Evolutionary conservation across 108 stramenopile genomes (phyloP), one percentile per base, ranked within the genome.

Genomic region (Asterionellopsis glacialis): DNA sequence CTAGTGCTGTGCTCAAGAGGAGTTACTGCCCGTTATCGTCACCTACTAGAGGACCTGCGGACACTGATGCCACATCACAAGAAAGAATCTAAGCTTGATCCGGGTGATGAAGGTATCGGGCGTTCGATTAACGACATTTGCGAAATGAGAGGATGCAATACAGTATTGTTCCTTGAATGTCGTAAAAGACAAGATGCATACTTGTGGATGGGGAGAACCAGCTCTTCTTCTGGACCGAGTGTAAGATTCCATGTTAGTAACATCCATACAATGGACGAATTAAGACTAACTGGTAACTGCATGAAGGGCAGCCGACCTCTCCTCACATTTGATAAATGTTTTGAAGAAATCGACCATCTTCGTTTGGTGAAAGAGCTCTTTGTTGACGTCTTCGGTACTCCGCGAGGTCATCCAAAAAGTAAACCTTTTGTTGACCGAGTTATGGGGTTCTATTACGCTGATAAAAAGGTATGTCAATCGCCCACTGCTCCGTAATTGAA

Each of bases 251-350:
- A 95, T 61, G 78, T 99, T 1, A 75, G 90, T 18, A 99, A 99
- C 76, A 84, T 98, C 50, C 99, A 99, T 73, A 99, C 99, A 44
- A 98, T 99, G 98, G 99, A 99, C 76, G 99, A 99, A 75, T 82
- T 99, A 23, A 81, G 86, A 59, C 70, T 99, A 25, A 97, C 97
- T 19, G 99, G 99, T 11, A 99, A 99, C 69, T 96, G 95, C 70
- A 86, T 95, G 84, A 84, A 77, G 64, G 94, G 98, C 10, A 94
- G 95, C 53, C 91, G 99, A 53, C 97, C 99, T 11, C 69, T 99
- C 10, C 74, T 99, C 43, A 80, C 94, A 41, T 99, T 99, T 70
- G 97, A 97, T 72, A 73, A 74, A 19, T 64, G 81, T 12, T 99
- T 98, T 69, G 74, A 85, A 11, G 59, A 56, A 18, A 19, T 75